These are phyloP conservation scores for Tetradesmus lagerheimii DNA, from an alignment of 139 green algal genomes.

Conservation along the genomic window DNA sequence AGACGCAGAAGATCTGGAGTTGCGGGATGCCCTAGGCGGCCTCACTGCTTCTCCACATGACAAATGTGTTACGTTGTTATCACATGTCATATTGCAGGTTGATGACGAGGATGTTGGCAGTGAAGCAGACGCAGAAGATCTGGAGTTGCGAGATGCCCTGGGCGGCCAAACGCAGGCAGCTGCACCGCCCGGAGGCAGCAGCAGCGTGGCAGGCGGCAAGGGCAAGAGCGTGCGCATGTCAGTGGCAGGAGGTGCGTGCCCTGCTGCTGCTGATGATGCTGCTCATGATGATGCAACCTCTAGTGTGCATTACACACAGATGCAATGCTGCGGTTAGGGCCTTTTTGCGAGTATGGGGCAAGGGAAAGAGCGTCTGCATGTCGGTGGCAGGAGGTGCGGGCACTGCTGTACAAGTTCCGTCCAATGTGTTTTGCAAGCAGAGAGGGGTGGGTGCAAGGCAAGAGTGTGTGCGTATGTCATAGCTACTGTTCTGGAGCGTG, in stretches of 20 bases:
- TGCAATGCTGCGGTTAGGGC: no score
- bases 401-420: no score
- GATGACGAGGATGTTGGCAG: slow-evolving; percentile 30
- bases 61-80: not conserved
- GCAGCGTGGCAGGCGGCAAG: not conserved
- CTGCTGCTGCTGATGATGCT: not conserved
- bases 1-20: not conserved
- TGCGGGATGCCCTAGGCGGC: not conserved
- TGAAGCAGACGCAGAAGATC: slow-evolving; percentile 31
- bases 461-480: no score
- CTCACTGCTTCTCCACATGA: no score
- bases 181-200: not conserved
- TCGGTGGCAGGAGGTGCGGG: no score
- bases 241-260: not conserved
- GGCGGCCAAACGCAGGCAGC: not conserved
- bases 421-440: no score
- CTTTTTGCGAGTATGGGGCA: no score
- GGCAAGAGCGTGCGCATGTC: slow-evolving; percentile 46
- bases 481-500: no score
- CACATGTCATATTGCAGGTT: slow-evolving; percentile 22
- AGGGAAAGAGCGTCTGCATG: no score
- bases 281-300: not conserved
- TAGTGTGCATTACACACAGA: not conserved
- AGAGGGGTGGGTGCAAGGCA: no score
- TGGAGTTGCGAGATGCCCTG: not conserved